Evolutionary conservation across 345 rosid species (phyloP).

Genomic region (Gossypium thurberi): DNA sequence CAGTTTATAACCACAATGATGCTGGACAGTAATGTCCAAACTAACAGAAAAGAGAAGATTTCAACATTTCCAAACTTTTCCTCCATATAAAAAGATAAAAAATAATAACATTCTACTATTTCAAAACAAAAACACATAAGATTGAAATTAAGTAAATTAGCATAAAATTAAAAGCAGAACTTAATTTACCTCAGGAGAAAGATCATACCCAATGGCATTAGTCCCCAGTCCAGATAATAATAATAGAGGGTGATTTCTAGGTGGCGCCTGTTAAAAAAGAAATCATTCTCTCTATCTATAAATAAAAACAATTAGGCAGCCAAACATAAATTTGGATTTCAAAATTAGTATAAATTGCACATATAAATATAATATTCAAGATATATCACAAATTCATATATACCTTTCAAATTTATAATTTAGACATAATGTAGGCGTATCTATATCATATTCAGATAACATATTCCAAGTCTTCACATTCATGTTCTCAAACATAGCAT

Average conservation of each 20-base stretch:
- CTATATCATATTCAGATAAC: background rate
- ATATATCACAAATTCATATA: background rate
- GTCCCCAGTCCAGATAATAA: constrained; percentile 92
- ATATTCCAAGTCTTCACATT: background rate
- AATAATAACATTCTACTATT: background rate
- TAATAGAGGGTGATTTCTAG: constrained; percentile 80
- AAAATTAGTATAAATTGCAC: background rate
- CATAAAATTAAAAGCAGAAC: background rate
- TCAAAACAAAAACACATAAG: background rate
- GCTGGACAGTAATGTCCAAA: background rate
- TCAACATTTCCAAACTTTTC: background rate
- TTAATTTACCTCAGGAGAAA: constrained; percentile 58
- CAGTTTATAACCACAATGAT: background rate
- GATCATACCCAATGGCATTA: constrained; percentile 92
- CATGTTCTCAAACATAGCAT: background rate
- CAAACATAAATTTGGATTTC: background rate
- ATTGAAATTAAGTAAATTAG: background rate
- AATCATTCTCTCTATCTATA: background rate
- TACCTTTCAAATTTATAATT: background rate
- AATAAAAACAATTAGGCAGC: background rate
- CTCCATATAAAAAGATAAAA: background rate
- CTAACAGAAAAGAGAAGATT: background rate
- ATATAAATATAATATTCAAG: background rate
- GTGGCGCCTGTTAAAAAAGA: constrained; percentile 43
- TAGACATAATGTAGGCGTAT: background rate